These are phyloP conservation scores for Candida sojae DNA, from an alignment of 1,139 yeast genomes.

Conservation along the genomic window DNA sequence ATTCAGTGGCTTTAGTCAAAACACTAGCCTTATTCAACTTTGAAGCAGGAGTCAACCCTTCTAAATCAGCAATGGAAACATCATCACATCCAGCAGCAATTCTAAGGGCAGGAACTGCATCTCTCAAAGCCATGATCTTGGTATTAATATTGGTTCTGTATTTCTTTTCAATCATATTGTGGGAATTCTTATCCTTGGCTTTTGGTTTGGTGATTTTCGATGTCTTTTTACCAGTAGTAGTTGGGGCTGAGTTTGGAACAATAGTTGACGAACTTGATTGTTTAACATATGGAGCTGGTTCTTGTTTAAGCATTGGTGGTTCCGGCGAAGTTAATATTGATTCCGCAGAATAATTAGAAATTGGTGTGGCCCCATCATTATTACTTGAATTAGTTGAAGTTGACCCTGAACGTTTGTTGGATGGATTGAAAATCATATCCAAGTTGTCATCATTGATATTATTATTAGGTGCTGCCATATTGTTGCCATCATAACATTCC, in stretches of 20 bases:
- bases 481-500: constrained; percentile 9
- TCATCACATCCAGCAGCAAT: constrained; percentile 46
- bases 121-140: constrained; percentile 68
- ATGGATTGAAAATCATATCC: constrained; percentile 1
- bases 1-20: constrained; percentile 86
- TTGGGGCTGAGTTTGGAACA: not conserved
- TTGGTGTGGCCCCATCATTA: constrained; percentile 22
- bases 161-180: constrained; percentile 78
- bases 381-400: constrained; percentile 11
- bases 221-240: constrained; percentile 4
- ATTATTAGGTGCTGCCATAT: not conserved
- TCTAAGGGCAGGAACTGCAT: constrained; percentile 70
- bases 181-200: constrained; percentile 63
- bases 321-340: constrained; percentile 40
- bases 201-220: constrained; percentile 33
- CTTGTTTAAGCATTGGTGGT: constrained; percentile 13
- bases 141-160: constrained; percentile 77
- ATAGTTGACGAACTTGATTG: not conserved
- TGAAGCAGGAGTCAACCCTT: constrained; percentile 85
- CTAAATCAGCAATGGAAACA: constrained; percentile 54
- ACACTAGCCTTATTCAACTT: constrained; percentile 89
- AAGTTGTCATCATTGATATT: not conserved
- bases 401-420: constrained; percentile 12
- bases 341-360: constrained; percentile 24
- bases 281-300: constrained; percentile 1